Base-by-base conservation (phyloP, 768 basidiomycete genomes). In the Suillus discolor region DNA sequence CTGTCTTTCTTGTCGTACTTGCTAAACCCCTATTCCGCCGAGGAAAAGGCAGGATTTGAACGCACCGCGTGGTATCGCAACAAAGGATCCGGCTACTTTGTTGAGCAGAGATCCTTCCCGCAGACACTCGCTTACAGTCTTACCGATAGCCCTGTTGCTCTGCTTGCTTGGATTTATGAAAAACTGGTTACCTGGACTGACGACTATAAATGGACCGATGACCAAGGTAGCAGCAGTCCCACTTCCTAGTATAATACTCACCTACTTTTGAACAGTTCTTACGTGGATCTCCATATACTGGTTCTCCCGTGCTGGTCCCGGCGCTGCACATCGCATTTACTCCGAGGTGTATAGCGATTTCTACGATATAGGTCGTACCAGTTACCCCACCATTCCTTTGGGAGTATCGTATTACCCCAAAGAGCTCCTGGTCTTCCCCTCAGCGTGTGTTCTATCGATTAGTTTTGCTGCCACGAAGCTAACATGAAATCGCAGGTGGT, bases 381-480 rank as follows among this genome's bases (percentile, higher is more conserved):
- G 28, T 1, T 28, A 57, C 54, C 42, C 63, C 4, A 41, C 63
- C 16, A 44, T 63, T 44, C 63, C 64, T 93, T 94, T 76, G 92
- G 93, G 4, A 84, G 91, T 5, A 91, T 92, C 73, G 78, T 94
- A 68, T 65, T 85, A 71, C 71, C 71, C 31, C 91, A 93, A 72
- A 90, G 93, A 34, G 83, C 83, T n/a, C 83, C 78, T 63, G 92
- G 93, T 71, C 93, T 92, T 77, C 80, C 79, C 64, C 4, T 12
- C 25, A 42, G 47, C 34, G 61, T 65, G 39, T 16, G 64, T 63
- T 62, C 62, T 18, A 12, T 31, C 4, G 4, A 12, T 34, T 1
- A 36, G 9, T 4, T 63, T 28, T 31, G 6, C 20, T 15, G 63
- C 23, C 36, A 39, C 20, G n/a, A 41, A 36, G 11, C 41, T 63